Conservation (phyloP, 768 basidiomycete species). For the Scleroderma bovista region DNA sequence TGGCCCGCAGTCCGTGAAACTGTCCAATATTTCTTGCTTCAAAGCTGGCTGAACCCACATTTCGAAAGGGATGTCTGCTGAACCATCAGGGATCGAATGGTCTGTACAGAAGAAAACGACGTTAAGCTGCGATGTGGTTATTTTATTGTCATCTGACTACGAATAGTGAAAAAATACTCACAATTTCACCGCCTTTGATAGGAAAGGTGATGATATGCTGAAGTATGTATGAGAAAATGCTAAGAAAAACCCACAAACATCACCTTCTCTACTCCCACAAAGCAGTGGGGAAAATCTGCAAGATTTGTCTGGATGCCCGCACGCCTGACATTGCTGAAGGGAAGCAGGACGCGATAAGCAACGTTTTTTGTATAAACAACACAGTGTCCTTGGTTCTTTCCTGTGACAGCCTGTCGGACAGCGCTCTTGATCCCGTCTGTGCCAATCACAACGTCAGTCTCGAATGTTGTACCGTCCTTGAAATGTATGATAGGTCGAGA, state of each 20-base stretch:
- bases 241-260: background rate
- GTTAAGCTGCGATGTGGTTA: constrained; percentile 33
- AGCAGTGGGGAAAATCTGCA: constrained; percentile 32
- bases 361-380: constrained; percentile 41
- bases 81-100: constrained; percentile 20
- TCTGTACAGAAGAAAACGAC: constrained; percentile 40
- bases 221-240: background rate
- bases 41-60: constrained; percentile 41
- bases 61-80: constrained; percentile 19
- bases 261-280: constrained; percentile 44
- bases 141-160: background rate
- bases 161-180: constrained; percentile 17
- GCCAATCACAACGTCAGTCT: constrained; percentile 45
- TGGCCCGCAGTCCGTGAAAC: constrained; percentile 41
- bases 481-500: constrained; percentile 37
- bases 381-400: constrained; percentile 15
- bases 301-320: constrained; percentile 41
- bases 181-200: constrained; percentile 37
- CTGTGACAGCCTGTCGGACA: constrained; percentile 34
- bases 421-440: constrained; percentile 33
- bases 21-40: constrained; percentile 38
- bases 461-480: constrained; percentile 41
- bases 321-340: constrained; percentile 32
- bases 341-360: constrained; percentile 46
- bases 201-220: constrained; percentile 53